Evolutionary conservation across 257 asterid species (phyloP).

Genomic region (Vinca minor): DNA sequence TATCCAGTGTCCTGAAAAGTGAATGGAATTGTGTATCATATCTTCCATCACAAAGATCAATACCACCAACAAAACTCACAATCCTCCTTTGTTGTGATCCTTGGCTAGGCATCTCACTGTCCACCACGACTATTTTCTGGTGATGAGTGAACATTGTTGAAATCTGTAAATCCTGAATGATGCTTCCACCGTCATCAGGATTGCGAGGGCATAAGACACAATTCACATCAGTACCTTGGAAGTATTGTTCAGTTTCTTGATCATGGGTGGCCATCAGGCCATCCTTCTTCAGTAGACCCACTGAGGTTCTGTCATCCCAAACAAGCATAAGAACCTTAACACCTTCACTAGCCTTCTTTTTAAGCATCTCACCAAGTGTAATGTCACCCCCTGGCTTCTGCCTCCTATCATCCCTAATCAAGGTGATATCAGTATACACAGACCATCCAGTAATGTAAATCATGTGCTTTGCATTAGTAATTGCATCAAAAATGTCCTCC

Average conservation of each 20-base stretch:
- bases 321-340: constrained; percentile 71
- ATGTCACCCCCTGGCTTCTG: constrained; percentile 64
- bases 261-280: constrained; percentile 91
- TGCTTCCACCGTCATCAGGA: constrained; percentile 78
- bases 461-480: constrained; percentile 61
- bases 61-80: constrained; percentile 89
- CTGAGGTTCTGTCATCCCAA: constrained; percentile 88
- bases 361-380: constrained; percentile 65
- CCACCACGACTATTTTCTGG: constrained; percentile 72
- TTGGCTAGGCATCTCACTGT: constrained; percentile 43
- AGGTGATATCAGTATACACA: constrained; percentile 58
- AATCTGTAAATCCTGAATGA: constrained; percentile 60
- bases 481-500: constrained; percentile 79
- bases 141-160: constrained; percentile 90
- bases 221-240: constrained; percentile 48
- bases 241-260: constrained; percentile 55
- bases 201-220: constrained; percentile 73
- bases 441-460: constrained; percentile 94
- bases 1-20: constrained; percentile 68
- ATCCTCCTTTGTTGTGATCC: constrained; percentile 42
- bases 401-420: constrained; percentile 70
- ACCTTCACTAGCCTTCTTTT: constrained; percentile 72
- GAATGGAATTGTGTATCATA: constrained; percentile 81
- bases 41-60: constrained; percentile 81
- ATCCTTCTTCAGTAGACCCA: constrained; percentile 55